Base-by-base conservation (phyloP, 1,139 yeast species). In the Yamadazyma membranifaciens region DNA sequence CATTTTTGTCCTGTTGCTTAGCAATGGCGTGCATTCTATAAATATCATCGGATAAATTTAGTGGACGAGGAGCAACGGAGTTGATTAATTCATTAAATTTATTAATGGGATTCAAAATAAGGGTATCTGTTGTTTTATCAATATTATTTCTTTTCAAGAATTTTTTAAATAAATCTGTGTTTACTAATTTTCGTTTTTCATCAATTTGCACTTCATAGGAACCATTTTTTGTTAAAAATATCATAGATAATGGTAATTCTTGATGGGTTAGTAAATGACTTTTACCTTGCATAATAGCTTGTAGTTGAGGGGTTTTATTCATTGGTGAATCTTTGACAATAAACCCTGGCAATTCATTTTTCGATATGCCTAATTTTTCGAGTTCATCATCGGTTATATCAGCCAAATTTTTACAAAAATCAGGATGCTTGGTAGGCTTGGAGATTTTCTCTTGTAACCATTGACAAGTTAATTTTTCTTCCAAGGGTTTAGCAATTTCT, bases 221-320 rank as follows among this genome's bases (percentile, higher is more conserved):
- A 3, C 76, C 76, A 17, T 48, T 48, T 37, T 49, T 51, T 4
- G 77, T 65, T 39, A 74, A 56, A 43, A 76, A 75, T 13, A 74
- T 54, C 10, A 77, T 49, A 33, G 67, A 65, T 15, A 52, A 46
- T 1, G 82, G 82, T 7, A 64, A 53, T 2, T 75, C 73, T 2
- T 76, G 75, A 38, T 52, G 50, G 2, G 75, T 55, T 41, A 72
- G 63, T 35, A 77, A 54, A 51, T 63, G 69, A 1, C 80, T 67
- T 51, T 71, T 73, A 0, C 80, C 65, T 46, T 58, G 63, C 55
- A 59, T 47, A 53, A 59, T 57, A 6, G 52, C 62, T 41, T 57
- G 62, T 31, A 46, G 43, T 32, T 58, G 59, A n/a, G 63, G 62
- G n/a, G 60, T 57, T 39, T 58, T 57, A 41, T 56, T 59, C 59